These are phyloP conservation scores for Cystobasidium onofrii DNA, from an alignment of 768 basidiomycete genomes.

Conservation along the genomic window DNA sequence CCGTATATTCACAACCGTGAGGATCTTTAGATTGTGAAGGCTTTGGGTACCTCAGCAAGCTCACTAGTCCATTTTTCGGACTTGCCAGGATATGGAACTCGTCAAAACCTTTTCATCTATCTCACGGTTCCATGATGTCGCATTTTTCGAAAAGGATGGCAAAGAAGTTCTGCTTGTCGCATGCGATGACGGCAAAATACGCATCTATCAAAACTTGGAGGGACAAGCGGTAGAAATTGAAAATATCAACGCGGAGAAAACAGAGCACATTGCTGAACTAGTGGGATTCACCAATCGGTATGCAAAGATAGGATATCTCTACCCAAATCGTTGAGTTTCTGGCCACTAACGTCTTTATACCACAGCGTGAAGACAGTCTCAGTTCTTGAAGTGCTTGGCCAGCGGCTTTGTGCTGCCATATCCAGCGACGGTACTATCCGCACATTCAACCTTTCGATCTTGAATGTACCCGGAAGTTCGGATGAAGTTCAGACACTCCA, in stretches of 20 bases:
- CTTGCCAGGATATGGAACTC: conserved; percentile 78
- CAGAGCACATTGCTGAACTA: conserved; percentile 54
- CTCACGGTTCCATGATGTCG: conserved; percentile 73
- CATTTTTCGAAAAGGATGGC: conserved; percentile 59
- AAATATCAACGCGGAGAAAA: not conserved
- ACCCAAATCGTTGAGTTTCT: not conserved
- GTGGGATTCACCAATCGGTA: conserved; percentile 81
- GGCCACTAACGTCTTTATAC: not conserved
- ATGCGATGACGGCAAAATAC: conserved; percentile 81
- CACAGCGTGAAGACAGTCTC: conserved; percentile 72
- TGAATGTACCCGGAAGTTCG: conserved; percentile 47
- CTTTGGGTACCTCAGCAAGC: too few species aligned
- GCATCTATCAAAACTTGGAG: conserved; percentile 51
- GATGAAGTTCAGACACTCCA: conserved; percentile 45
- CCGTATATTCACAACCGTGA: conserved; percentile 73
- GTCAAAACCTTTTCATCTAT: conserved; percentile 66
- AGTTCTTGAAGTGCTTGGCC: conserved; percentile 52
- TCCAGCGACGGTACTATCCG: conserved; percentile 85
- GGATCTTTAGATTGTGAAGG: conserved; percentile 33
- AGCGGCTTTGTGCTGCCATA: conserved; percentile 55
- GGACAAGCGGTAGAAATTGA: conserved; percentile 34
- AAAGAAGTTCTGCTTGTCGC: conserved; percentile 67
- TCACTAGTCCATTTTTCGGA: too few species aligned
- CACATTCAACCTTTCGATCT: conserved; percentile 60
- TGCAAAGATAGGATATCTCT: conserved; percentile 39